A percentile compares a stretch with the other conserved stretches of the same genome.
These are phyloP conservation scores for Fusarium succisae DNA, from an alignment of 2,329 filamentous ascomycete species.

Conservation along the genomic window DNA sequence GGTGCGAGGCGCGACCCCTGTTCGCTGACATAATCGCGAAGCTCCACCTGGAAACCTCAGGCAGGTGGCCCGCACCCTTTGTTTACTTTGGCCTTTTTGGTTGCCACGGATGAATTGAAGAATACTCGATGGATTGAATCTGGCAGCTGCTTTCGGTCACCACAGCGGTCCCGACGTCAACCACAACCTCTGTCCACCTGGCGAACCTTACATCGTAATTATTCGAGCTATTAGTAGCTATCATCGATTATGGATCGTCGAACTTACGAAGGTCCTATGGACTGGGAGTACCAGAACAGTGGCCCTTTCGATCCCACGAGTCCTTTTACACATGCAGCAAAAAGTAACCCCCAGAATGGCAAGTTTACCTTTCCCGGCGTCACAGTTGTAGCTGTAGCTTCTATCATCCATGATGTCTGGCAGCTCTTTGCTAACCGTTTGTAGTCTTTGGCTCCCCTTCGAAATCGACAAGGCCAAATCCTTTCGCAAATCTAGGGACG, in stretches of 20 bases:
- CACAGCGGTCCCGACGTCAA: conserved; percentile 11
- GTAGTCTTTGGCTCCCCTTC: conserved; percentile 52
- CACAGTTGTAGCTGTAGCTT: background rate
- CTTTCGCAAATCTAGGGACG: conserved; percentile 51
- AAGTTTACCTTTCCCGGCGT: conserved; percentile 31
- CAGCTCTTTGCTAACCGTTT: conserved; percentile 11
- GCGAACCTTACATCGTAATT: conserved; percentile 3
- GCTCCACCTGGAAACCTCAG: conserved; percentile 33
- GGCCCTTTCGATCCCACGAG: conserved; percentile 69
- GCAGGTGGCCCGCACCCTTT: conserved; percentile 37
- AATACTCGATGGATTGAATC: conserved; percentile 30
- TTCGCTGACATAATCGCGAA: conserved; percentile 45
- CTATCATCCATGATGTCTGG: background rate
- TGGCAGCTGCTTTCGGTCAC: conserved; percentile 17
- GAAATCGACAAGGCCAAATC: conserved; percentile 48
- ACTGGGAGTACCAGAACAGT: conserved; percentile 70
- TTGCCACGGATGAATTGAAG: conserved; percentile 36
- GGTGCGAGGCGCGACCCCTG: conserved; percentile 29
- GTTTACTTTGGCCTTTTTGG: conserved; percentile 47
- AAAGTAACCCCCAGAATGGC: conserved; percentile 54
- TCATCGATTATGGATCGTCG: conserved; percentile 59
- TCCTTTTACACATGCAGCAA: conserved; percentile 66
- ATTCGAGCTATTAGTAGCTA: conserved; percentile 17
- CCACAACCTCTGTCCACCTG: background rate
- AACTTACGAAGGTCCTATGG: conserved; percentile 70